Evolutionary conservation across 768 basidiomycete genomes (phyloP).

Genomic region (Cystobasidium tubakii): DNA sequence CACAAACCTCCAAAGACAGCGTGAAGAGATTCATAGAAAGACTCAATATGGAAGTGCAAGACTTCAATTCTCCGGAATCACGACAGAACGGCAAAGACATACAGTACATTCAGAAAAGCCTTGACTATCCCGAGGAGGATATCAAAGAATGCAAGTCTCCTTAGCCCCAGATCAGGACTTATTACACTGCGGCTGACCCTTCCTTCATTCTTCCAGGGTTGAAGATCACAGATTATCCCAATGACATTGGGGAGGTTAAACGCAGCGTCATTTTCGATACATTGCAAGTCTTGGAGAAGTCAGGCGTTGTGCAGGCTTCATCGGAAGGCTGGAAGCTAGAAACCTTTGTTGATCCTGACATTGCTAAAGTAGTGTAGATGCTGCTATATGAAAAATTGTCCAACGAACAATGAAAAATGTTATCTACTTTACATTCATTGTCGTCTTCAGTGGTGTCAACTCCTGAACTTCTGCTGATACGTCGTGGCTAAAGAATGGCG

Average conservation of each 20-base stretch:
- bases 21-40: conserved; percentile 60
- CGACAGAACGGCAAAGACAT: conserved; percentile 60
- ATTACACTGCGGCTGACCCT: no score
- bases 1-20: conserved; percentile 49
- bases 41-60: conserved; percentile 62
- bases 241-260: conserved; percentile 38
- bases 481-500: conserved; percentile 6
- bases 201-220: conserved; percentile 24
- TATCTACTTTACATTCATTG: neutral
- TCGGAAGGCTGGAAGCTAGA: conserved; percentile 41
- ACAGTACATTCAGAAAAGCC: conserved; percentile 68
- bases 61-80: conserved; percentile 56
- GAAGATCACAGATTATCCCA: conserved; percentile 42
- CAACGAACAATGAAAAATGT: no score
- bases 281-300: conserved; percentile 40
- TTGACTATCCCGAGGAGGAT: conserved; percentile 76
- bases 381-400: no score
- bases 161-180: neutral
- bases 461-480: neutral
- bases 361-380: conserved; percentile 37
- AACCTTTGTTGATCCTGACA: conserved; percentile 41
- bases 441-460: neutral
- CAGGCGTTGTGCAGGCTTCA: conserved; percentile 42
- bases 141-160: conserved; percentile 55
- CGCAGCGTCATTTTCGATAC: conserved; percentile 42